Conservation (phyloP, 2,329 filamentous ascomycete species). For the Stylonectria norvegica region DNA sequence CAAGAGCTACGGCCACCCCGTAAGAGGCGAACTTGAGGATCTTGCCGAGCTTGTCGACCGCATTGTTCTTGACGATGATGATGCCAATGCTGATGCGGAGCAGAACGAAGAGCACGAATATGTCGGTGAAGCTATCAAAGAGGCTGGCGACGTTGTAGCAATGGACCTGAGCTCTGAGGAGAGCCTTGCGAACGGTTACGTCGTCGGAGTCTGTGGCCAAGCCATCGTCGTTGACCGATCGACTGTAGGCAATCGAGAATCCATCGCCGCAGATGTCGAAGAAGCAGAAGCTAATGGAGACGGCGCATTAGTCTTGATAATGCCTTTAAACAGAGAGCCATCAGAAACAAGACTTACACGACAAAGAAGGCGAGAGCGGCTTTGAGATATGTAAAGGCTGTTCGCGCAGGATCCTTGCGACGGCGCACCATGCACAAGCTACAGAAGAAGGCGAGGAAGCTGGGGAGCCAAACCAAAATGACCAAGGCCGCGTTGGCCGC, state of each 20-base stretch:
- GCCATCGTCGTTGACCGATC: constrained; percentile 1
- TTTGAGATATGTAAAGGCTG: constrained; percentile 24
- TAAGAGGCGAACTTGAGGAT: constrained; percentile 13
- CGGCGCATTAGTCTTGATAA: not conserved
- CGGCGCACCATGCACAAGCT: constrained; percentile 20
- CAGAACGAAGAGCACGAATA: constrained; percentile 24
- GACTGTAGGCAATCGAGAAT: constrained; percentile 10
- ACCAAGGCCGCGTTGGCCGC: constrained; percentile 16
- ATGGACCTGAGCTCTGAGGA: constrained; percentile 7
- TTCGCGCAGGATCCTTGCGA: constrained; percentile 22
- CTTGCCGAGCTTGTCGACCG: constrained; percentile 6
- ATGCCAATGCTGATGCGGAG: constrained; percentile 21
- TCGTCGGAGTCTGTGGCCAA: not conserved
- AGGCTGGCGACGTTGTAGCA: constrained; percentile 3
- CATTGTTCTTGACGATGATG: constrained; percentile 12
- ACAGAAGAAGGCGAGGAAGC: constrained; percentile 19
- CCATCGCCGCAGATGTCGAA: constrained; percentile 13
- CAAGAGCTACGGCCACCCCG: constrained; percentile 13
- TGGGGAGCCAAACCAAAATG: constrained; percentile 13
- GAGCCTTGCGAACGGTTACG: not conserved
- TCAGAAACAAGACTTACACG: constrained; percentile 18
- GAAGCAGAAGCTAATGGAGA: constrained; percentile 17
- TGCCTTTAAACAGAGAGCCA: not conserved
- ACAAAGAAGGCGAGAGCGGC: constrained; percentile 21
- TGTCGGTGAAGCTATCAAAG: constrained; percentile 11